Evolutionary conservation across 2,329 filamentous ascomycete species (phyloP).

Genomic region (Phaeosphaeria sp.): DNA sequence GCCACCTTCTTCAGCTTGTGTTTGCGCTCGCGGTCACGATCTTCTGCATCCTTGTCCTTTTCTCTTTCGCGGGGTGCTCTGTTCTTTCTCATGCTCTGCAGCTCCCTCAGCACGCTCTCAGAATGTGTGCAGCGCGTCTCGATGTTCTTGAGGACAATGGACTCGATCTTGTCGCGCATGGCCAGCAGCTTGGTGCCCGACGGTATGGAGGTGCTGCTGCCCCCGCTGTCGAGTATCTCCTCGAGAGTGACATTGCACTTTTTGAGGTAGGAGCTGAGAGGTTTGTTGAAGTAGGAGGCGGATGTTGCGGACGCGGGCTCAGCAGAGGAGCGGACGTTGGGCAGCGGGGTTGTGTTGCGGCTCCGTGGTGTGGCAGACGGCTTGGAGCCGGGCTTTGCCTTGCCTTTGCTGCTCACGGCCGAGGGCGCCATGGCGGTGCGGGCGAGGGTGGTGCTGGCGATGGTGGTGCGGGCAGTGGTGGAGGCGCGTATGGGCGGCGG

Average conservation of each 20-base stretch:
- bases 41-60: conserved; percentile 57
- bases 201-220: conserved; percentile 58
- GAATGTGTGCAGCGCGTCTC: conserved; percentile 67
- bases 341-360: conserved; percentile 78
- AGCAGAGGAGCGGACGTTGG: conserved; percentile 58
- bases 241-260: conserved; percentile 68
- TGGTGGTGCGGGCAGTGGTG: conserved; percentile 17
- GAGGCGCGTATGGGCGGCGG: conserved; percentile 7
- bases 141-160: conserved; percentile 52
- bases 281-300: conserved; percentile 68
- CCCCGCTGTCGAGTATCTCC: conserved; percentile 70
- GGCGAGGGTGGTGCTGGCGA: conserved; percentile 30
- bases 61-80: conserved; percentile 59
- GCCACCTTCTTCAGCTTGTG: conserved; percentile 65
- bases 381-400: conserved; percentile 56
- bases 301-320: conserved; percentile 50
- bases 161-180: conserved; percentile 71
- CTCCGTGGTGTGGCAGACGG: conserved; percentile 57
- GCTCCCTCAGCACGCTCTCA: conserved; percentile 74
- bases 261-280: conserved; percentile 61
- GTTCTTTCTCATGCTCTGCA: conserved; percentile 70
- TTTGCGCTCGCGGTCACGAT: conserved; percentile 53
- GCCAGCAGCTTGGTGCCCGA: conserved; percentile 69
- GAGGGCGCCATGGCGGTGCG: conserved; percentile 39
- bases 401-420: conserved; percentile 53